Conservation (phyloP, 2,329 filamentous ascomycete species). For the Trichoderma sp. region DNA sequence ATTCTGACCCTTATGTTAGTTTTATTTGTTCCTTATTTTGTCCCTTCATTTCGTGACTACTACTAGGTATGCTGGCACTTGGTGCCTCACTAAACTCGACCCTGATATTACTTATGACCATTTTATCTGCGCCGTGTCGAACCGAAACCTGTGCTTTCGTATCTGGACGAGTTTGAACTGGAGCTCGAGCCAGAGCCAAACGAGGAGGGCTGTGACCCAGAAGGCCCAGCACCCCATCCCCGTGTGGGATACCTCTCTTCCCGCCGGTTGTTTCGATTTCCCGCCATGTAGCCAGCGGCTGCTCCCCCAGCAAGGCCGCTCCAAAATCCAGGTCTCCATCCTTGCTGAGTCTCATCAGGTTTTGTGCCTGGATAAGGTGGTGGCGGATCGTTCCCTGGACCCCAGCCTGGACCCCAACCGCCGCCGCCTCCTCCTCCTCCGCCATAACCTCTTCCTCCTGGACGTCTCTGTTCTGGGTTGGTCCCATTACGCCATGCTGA, state of each 20-base stretch:
- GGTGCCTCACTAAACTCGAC: neutral
- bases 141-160: slow-evolving; percentile 72
- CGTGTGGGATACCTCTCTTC: slow-evolving; percentile 34
- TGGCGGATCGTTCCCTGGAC: slow-evolving; percentile 50
- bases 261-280: slow-evolving; percentile 27
- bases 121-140: slow-evolving; percentile 59
- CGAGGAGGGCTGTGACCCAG: slow-evolving; percentile 28
- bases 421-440: slow-evolving; percentile 35
- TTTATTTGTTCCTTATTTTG: neutral
- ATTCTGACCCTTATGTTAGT: slow-evolving; percentile 1
- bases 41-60: neutral
- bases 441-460: slow-evolving; percentile 17
- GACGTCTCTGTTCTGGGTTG: slow-evolving; percentile 30
- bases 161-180: slow-evolving; percentile 44
- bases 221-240: slow-evolving; percentile 26
- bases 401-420: slow-evolving; percentile 39
- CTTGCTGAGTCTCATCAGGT: slow-evolving; percentile 21
- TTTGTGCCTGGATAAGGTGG: slow-evolving; percentile 46
- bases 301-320: slow-evolving; percentile 65
- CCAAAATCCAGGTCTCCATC: slow-evolving; percentile 75
- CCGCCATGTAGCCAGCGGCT: slow-evolving; percentile 63
- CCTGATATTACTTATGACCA: neutral
- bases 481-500: slow-evolving; percentile 40
- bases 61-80: neutral
- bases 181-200: slow-evolving; percentile 31